Base-by-base conservation (phyloP, 306 rosid genomes). In the Alnus rubra region DNA sequence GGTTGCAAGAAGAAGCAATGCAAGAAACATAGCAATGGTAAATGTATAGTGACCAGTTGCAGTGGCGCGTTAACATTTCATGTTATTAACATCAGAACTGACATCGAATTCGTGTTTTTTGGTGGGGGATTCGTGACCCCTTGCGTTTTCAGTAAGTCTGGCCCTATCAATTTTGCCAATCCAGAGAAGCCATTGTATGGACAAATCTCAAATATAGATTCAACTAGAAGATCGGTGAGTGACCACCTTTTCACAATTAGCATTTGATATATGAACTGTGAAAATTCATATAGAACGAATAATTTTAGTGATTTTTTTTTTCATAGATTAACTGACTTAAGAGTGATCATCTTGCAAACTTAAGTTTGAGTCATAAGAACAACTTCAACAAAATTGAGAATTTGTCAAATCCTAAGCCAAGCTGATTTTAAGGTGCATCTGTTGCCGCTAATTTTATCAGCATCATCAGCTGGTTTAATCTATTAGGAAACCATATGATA, bases 91-190 rank as follows among this genome's bases (percentile, higher is more conserved):
- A 10, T 8, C 14, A 48, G 97, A 84, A 94, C 90, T 2, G 93
- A 94, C 86, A 89, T 94, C 14, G 92, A 88, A 50, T 94, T 92
- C 7, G 94, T 87, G 75, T 84, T 89, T 71, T 92, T 94, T 73
- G 69, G 83, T 9, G 92, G 88, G 11, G 98, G 98, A 6, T 94
- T 92, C 53, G 44, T 60, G 7, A 6, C 53, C 0, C 98, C 98
- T 5, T 94, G 93, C 82, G 51, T 92, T 81, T 68, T 84, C 14
- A 81, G 69, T 48, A 89, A 78, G 78, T 82, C 97, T 19, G 4
- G 1, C 0, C 84, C 97, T 77, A 1, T 86, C 62, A 59, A 71
- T 44, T 94, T 94, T 73, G 77, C 88, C 52, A 94, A 87, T 81
- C 92, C 97, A 31, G 85, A 87, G 0, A 80, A 7, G 62, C 97